Evolutionary conservation across 371 early-diverging fungal genomes (phyloP), one percentile per base, ranked within the genome.

Genomic region (Mucor piriformis): DNA sequence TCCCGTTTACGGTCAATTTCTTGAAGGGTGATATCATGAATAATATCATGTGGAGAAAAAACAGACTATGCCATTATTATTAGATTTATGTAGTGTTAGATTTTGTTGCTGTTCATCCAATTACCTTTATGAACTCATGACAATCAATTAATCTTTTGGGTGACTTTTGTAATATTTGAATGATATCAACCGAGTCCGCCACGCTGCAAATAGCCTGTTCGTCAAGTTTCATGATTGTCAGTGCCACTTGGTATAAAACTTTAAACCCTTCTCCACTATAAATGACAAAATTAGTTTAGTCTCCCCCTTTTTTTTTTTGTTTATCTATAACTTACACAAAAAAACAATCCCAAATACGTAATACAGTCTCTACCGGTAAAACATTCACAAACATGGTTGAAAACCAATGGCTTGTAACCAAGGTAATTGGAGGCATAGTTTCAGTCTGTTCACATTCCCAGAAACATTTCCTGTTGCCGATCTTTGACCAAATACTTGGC

Each of bases 351-450:
- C 93, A 93, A 3, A 91, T 83, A 5, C 92, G 78, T 0, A 92
- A 72, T 13, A 87, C 86, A 6, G 90, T 87, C 79, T 91, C 92
- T 13, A 87, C 77, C 0, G 95, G 95, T 21, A 92, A 66, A 27
- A 89, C 83, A 54, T 89, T 88, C 55, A 92, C 86, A 59, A 89
- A 94, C 4, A 92, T 65, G 0, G 93, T 91, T 61, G 91, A 66
- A 63, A 93, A 91, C 95, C 95, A 94, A 48, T 87, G 92, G 44
- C 86, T 89, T 6, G 91, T 91, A 13, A 90, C 85, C 49, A 92
- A 74, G 1, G 87, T 88, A 23, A 93, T 75, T 12, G 89, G 81
- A 2, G 91, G 89, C 63, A 91, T 63, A 1, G 72, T 70, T 18
- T 86, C 51, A 0, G 76, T 69, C 3, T 74, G 67, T 42, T 81